These are phyloP conservation scores for Phialophora chinensis DNA, from an alignment of 2,329 filamentous ascomycete genomes.

Conservation along the genomic window DNA sequence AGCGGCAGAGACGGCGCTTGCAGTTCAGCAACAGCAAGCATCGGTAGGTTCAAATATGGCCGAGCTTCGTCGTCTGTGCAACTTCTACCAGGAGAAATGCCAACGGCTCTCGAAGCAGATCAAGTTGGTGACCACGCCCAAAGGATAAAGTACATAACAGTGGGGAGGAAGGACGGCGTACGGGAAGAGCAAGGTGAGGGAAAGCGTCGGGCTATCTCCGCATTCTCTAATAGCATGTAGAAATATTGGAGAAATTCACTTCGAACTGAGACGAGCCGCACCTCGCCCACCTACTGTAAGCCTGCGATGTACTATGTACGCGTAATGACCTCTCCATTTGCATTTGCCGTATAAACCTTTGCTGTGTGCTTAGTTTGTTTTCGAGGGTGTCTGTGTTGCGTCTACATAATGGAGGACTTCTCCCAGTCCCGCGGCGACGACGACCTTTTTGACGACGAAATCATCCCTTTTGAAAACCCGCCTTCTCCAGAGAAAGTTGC, in stretches of 20 bases:
- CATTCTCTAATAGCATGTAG: not conserved
- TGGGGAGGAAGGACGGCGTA: too few relatives aligned
- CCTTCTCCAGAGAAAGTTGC: constrained; percentile 40
- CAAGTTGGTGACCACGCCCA: too few relatives aligned
- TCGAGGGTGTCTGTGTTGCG: not conserved
- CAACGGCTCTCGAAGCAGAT: too few relatives aligned
- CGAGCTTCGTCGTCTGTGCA: too few relatives aligned
- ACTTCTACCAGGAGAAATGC: too few relatives aligned
- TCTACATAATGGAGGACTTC: constrained; percentile 51
- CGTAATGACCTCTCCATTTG: not conserved
- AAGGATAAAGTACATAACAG: too few relatives aligned
- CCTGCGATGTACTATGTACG: not conserved
- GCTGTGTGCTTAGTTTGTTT: not conserved
- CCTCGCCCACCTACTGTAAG: not conserved
- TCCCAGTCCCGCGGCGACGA: constrained; percentile 58
- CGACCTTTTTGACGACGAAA: constrained; percentile 59
- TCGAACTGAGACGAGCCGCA: not conserved
- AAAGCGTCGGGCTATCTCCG: not conserved
- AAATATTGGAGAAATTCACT: not conserved
- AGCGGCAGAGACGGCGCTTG: too few relatives aligned
- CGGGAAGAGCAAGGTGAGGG: too few relatives aligned
- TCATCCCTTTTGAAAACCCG: constrained; percentile 50
- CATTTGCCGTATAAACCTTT: not conserved
- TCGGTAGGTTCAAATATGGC: too few relatives aligned
- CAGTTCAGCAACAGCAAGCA: too few relatives aligned